Base-by-base conservation (phyloP, 2,329 filamentous ascomycete species). In the Pezicula neosporulosa region DNA sequence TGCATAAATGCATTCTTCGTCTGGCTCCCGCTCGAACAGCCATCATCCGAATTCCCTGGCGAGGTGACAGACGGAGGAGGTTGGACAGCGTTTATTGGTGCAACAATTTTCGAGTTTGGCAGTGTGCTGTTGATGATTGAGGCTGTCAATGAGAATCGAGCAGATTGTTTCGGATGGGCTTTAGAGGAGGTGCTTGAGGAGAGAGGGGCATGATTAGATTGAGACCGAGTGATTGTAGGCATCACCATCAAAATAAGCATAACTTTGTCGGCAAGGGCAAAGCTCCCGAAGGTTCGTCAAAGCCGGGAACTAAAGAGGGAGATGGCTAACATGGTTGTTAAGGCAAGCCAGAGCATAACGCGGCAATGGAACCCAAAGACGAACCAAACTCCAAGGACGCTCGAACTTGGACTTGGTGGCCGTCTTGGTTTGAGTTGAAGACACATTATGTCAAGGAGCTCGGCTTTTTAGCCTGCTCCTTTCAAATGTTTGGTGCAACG, bases 151-250 rank as follows among this genome's bases (percentile, higher is more conserved):
- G 81, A 83, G 60, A 82, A 86, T 59, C 72, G 77, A 12, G 70
- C 77, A 0, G 81, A 78, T 12, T 89, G 85, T 63, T 88, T 88
- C 62, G 85, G 85, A 3, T 89, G 83, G 83, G 85, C 84, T 0
- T 59, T 88, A 1, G 78, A 86, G 56, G 72, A 73, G 19, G 72
- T 72, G 0, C 38, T 79, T n/a, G 70, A 70, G 38, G 63, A 60
- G 48, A 60, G 48, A 54, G 45, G 7, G 63, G 58, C 9, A 12
- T 61, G 13, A 37, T 56, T 7, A 48, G 56, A 24, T 42, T 66
- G 21, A 54, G 45, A 16, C 48, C 54, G 9, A 56, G 50, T 24
- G 42, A 53, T n/a, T 76, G 73, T 56, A 53, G 42, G 1, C 73
- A 76, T 60, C 72, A 74, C 57, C 73, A 75, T 58, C 55, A 57